Percentiles rank a stretch among this genome's conserved stretches.
phyloP scores from a whole-genome alignment of 2,329 filamentous ascomycete species.

The Exophiala oligosperma region DNA sequence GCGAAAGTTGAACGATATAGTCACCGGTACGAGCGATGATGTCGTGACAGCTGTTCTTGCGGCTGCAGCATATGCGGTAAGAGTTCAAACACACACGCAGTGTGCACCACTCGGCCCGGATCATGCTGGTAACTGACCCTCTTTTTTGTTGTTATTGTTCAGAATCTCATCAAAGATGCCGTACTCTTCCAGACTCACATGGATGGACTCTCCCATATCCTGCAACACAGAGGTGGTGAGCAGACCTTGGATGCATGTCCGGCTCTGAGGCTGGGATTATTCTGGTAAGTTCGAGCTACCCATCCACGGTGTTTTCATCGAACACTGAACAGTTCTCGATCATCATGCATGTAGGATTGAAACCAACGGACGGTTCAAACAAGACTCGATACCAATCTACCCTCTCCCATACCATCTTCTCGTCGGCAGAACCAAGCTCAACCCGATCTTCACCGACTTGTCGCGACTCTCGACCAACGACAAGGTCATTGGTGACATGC shows the following conservation, averaged over 20 bases:
- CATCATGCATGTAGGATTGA: background rate
- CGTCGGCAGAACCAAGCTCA: background rate
- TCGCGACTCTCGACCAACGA: background rate
- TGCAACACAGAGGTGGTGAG: constrained; percentile 3
- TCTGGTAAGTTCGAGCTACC: constrained; percentile 1
- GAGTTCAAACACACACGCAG: background rate
- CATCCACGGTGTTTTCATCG: background rate
- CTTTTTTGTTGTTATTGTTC: too few relatives aligned
- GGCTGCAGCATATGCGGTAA: constrained; percentile 6
- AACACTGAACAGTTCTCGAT: background rate
- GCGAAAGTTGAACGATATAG: constrained; percentile 1
- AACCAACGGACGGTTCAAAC: background rate
- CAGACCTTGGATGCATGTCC: background rate
- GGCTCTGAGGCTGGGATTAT: constrained; percentile 1
- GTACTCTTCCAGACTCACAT: constrained; percentile 2
- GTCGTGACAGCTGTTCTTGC: constrained; percentile 5
- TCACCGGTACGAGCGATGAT: constrained; percentile 5
- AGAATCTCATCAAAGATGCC: constrained; percentile 4
- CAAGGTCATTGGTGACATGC: background rate
- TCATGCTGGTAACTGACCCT: background rate
- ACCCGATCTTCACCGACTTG: background rate
- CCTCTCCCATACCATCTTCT: constrained; percentile 4
- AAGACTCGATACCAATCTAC: constrained; percentile 1
- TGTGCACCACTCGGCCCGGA: background rate
- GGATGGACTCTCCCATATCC: constrained; percentile 1